A percentile compares a stretch with the other conserved stretches of the same genome.
Evolutionary conservation across 768 basidiomycete species (phyloP).

Genomic region (Leccinellum luteum): DNA sequence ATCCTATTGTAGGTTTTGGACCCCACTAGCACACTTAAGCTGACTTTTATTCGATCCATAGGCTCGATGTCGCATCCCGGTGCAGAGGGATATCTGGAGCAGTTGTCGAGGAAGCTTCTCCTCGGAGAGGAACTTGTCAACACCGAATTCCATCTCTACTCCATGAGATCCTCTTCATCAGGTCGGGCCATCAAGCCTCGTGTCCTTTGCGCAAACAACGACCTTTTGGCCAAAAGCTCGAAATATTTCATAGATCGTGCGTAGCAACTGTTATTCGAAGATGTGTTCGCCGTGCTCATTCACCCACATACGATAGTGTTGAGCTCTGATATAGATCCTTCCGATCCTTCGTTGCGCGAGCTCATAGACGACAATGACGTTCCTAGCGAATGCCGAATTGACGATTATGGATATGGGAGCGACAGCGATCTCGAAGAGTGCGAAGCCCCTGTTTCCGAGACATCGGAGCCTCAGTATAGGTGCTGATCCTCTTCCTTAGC

Average conservation of each 20-base stretch:
- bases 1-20: too few species aligned
- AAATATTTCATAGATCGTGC: neutral
- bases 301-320: neutral
- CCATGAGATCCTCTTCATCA: neutral
- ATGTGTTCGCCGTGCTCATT: neutral
- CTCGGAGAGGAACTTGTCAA: neutral
- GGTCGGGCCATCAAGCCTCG: neutral
- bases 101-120: neutral
- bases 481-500: neutral
- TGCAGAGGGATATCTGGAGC: neutral
- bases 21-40: too few species aligned
- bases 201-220: neutral
- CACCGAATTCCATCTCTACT: neutral
- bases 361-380: neutral
- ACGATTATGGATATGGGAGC: neutral
- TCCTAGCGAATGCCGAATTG: neutral
- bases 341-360: neutral
- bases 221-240: neutral
- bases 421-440: neutral
- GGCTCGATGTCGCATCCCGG: neutral
- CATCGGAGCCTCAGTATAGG: neutral
- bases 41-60: neutral
- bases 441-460: neutral
- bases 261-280: neutral
- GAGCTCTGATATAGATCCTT: neutral